Evolutionary conservation across 1,284 basidiomycete species (phyloP), one percentile per base, ranked within the genome.

Genomic region (Rugosomyces carneus): DNA sequence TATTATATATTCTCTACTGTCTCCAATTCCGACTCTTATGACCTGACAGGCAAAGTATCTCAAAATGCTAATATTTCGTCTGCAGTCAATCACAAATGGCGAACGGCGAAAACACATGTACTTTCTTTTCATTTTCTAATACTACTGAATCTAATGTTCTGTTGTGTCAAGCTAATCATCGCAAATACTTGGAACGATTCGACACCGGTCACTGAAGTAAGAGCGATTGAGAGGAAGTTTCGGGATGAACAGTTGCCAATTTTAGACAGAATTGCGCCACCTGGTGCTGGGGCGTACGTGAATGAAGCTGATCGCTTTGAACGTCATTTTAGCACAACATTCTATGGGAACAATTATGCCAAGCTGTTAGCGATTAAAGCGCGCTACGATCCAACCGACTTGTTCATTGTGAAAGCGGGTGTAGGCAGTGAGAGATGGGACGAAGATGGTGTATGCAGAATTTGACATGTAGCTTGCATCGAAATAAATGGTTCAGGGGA

Each of bases 371-470:
- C 7, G 1, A 58, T 66, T 35, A 67, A 67, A 50, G 37, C 40
- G 0, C 48, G 41, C 19, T 66, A 63, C 40, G 65, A 67, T 48
- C 60, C 63, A 7, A 43, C 52, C 6, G 61, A 60, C 31, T 46
- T 65, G 2, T 66, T 66, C 44, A 61, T 67, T 44, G 63, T 66
- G 10, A 48, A 38, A 0, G 51, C 54, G 11, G 62, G 61, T 7
- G 60, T 62, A n/a, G 58, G 59, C 8, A 62, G 57, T 20, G 60
- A 66, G 45, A 19, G 49, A 24, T 62, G 61, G 64, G 58, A 62
- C 24, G 24, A 31, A 10, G 3, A 31, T 31, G 29, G 13, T 8
- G 11, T 31, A 8, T 31, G 6, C 29, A 31, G 29, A 31, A 11
- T 31, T 3, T 31, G 29, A 31, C 6, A 8, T 13, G 6, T 13